Evolutionary conservation across 768 basidiomycete genomes (phyloP).

Genomic region (Pilatotrama ljubarskyi): DNA sequence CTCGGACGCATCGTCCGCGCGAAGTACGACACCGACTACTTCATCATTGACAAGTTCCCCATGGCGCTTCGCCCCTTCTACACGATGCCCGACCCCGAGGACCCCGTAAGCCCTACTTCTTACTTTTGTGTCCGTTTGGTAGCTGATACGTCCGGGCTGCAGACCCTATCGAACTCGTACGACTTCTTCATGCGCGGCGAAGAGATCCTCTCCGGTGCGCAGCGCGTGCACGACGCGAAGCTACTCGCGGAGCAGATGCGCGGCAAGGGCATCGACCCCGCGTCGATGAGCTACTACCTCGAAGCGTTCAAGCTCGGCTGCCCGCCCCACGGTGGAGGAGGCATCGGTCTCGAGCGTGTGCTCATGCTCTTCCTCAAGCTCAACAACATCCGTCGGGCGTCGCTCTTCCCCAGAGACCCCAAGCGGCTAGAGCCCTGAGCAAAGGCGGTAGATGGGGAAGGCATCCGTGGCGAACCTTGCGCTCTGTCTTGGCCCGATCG

Average conservation of each 20-base stretch:
- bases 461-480: background rate
- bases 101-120: conserved; percentile 54
- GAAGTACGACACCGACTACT: conserved; percentile 98
- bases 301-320: conserved; percentile 96
- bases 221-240: conserved; percentile 90
- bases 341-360: conserved; percentile 93
- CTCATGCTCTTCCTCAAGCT: conserved; percentile 98
- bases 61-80: conserved; percentile 95
- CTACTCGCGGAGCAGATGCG: conserved; percentile 86
- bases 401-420: conserved; percentile 96
- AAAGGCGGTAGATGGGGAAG: background rate
- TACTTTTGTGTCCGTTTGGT: conserved; percentile 12
- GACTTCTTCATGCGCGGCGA: conserved; percentile 99
- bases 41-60: conserved; percentile 99
- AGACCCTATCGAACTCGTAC: conserved; percentile 96
- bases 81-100: conserved; percentile 95
- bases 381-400: conserved; percentile 91
- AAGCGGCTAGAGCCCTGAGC: conserved; percentile 85
- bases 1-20: conserved; percentile 87
- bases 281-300: conserved; percentile 87
- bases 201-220: conserved; percentile 97
- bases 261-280: conserved; percentile 85
- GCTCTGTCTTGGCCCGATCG: background rate
- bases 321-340: conserved; percentile 95
- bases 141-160: background rate